phyloP scores from a whole-genome alignment of 2,329 filamentous ascomycete species.

The Chaetomium sp. region DNA sequence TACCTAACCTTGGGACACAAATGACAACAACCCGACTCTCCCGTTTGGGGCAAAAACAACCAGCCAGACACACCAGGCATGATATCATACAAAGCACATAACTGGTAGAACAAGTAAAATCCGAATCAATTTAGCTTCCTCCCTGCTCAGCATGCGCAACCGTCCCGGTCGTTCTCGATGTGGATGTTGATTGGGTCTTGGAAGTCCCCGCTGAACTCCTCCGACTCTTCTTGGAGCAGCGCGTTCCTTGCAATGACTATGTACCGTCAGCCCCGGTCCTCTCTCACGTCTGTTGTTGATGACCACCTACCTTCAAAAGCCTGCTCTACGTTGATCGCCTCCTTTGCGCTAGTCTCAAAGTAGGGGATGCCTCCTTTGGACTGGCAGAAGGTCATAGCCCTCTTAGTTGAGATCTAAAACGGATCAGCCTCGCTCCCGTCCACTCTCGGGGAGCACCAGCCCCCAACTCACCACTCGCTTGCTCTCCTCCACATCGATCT shows the following conservation, averaged over 20 bases:
- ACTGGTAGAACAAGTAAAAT: conserved; percentile 15
- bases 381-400: conserved; percentile 96
- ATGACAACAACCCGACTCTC: conserved; percentile 23
- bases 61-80: conserved; percentile 32
- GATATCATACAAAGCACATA: conserved; percentile 35
- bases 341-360: conserved; percentile 98
- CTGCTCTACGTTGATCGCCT: conserved; percentile 95
- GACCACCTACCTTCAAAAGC: conserved; percentile 61
- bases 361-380: conserved; percentile 97
- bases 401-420: conserved; percentile 82
- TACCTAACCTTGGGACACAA: conserved; percentile 2
- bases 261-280: conserved; percentile 21
- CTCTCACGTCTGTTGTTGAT: neutral
- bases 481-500: conserved; percentile 97
- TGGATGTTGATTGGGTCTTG: conserved; percentile 98
- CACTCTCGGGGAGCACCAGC: neutral
- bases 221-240: conserved; percentile 92
- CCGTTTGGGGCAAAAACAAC: conserved; percentile 23
- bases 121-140: conserved; percentile 17
- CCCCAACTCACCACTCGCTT: conserved; percentile 74
- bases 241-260: conserved; percentile 94
- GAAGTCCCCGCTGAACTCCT: conserved; percentile 97
- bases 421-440: neutral
- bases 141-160: conserved; percentile 77
- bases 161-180: conserved; percentile 88